Evolutionary conservation across 495 filamentous ascomycete species (phyloP), one percentile per base, ranked within the genome.

Genomic region (Evansstolkia leycettana): DNA sequence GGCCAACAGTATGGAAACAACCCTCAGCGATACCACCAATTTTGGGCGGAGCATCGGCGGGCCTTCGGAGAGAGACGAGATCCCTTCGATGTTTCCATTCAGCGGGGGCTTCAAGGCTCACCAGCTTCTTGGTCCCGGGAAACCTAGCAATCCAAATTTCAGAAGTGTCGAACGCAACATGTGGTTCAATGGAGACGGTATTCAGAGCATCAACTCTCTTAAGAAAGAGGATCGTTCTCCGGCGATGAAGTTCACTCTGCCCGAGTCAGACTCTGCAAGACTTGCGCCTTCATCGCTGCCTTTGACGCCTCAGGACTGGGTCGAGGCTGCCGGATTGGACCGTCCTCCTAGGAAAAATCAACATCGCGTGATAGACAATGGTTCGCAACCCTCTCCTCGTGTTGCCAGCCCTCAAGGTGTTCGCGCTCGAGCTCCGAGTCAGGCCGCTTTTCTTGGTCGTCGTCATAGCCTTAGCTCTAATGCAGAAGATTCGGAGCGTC

Each of bases 281-380:
- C 12, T 39, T 12, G 38, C 39, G 1, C 46, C 49, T 13, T 51
- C 46, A 3, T 49, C 55, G 2, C 51, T 53, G 3, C 57, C 57
- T 5, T 37, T 65, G 7, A 61, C 59, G 2, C 54, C 63, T 7
- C 56, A 60, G 28, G 63, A 67, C 19, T 67, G 63, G 63, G 30
- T 67, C 33, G 63, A 62, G 18, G 63, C 63, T 12, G 59, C 59
- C 16, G 52, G 50, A 38, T 37, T 51, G 23, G 41, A 36, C 6
- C 46, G 46, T 16, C 48, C 43, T 10, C 41, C 51, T 23, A 35
- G 47, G 5, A 55, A 47, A 28, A 34, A 43, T 13, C 36, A 15
- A 12, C 5, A 44, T 10, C 36, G 27, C 17, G 33, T 25, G 1
- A 18, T 29, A n/a, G 4, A 23, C 20, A 9, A 23, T 9, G 20